A percentile compares a stretch with the other conserved stretches of the same genome.
Evolutionary conservation across 495 filamentous ascomycete genomes (phyloP).

Genomic region (Darksidea phi): DNA sequence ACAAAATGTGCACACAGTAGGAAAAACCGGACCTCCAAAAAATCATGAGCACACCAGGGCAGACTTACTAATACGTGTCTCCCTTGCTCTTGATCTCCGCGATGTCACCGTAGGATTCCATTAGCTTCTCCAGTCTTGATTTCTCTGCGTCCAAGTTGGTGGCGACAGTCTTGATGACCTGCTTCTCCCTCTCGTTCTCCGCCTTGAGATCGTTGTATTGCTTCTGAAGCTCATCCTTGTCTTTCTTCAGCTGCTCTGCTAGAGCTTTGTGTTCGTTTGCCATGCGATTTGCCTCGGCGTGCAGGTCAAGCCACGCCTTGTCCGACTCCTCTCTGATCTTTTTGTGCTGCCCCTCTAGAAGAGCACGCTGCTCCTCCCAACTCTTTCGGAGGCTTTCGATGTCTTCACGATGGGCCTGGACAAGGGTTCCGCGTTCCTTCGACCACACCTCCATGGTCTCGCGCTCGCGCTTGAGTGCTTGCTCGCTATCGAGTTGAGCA

Average conservation of each 20-base stretch:
- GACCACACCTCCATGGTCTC: constrained; percentile 33
- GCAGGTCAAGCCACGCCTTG: constrained; percentile 45
- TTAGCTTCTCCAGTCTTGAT: constrained; percentile 56
- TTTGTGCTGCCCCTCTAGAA: constrained; percentile 30
- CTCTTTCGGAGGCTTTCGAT: constrained; percentile 32
- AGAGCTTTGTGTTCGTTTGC: constrained; percentile 42
- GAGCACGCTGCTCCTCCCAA: constrained; percentile 37
- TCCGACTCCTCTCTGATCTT: constrained; percentile 37
- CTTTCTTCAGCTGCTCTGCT: constrained; percentile 40
- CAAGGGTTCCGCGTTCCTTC: constrained; percentile 32
- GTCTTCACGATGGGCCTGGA: constrained; percentile 33
- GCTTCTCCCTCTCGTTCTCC: constrained; percentile 25
- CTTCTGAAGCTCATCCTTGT: constrained; percentile 33
- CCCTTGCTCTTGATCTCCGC: constrained; percentile 61
- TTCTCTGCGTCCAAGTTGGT: constrained; percentile 56
- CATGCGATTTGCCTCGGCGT: constrained; percentile 43
- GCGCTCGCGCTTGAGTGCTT: constrained; percentile 34
- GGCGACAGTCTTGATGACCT: constrained; percentile 53
- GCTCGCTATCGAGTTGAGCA: constrained; percentile 37
- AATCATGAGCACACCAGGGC: constrained; percentile 14
- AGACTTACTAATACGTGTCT: constrained; percentile 63
- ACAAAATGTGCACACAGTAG: background rate
- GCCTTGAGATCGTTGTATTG: constrained; percentile 42
- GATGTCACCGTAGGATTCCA: constrained; percentile 58
- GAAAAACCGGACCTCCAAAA: constrained; percentile 2